Conservation (phyloP, 2,329 filamentous ascomycete species). For the Pestalotiopsis sp. region DNA sequence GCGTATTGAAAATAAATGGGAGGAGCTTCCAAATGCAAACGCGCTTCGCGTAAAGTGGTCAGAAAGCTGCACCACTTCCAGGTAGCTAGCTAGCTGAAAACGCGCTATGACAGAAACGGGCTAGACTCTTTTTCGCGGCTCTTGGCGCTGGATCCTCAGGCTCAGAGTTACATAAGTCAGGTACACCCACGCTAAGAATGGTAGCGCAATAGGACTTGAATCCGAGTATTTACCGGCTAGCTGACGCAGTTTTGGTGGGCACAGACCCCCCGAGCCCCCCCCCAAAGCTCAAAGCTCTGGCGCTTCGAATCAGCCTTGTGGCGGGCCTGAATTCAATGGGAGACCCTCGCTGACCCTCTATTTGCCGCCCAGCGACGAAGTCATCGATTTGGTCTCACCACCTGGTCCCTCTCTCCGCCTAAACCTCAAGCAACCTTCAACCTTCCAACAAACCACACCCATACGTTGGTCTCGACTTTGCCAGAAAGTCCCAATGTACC, state of each 20-base stretch:
- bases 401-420: neutral
- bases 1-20: neutral
- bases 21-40: constrained; percentile 16
- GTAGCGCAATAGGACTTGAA: too few species aligned
- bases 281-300: neutral
- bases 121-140: neutral
- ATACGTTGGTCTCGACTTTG: constrained; percentile 7
- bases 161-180: neutral
- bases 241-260: neutral
- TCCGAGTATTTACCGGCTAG: neutral
- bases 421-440: neutral
- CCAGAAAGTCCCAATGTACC: constrained; percentile 7
- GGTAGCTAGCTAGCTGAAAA: constrained; percentile 1
- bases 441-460: neutral
- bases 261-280: neutral
- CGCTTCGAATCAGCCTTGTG: neutral
- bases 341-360: constrained; percentile 6
- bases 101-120: neutral
- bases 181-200: too few species aligned
- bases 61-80: neutral
- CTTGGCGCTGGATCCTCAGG: neutral
- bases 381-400: neutral
- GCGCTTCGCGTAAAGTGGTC: constrained; percentile 33
- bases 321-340: neutral
- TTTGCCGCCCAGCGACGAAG: neutral